Base-by-base conservation (phyloP, 805 yeast genomes). In the Teunomyces lycoperdinae region DNA sequence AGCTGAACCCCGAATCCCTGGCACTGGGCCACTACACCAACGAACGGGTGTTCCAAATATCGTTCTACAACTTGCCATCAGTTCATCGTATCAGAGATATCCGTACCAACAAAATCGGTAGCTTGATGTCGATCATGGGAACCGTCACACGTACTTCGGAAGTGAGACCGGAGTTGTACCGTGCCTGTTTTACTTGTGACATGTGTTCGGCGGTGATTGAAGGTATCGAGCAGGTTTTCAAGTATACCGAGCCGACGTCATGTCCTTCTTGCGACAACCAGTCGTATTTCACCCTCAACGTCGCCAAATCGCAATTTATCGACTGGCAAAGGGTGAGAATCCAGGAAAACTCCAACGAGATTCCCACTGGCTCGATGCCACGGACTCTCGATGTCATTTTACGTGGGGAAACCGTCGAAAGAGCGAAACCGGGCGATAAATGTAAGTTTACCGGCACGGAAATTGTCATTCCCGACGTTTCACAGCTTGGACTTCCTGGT, bases 351-450 rank as follows among this genome's bases (percentile, higher is more conserved):
- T 84, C 97, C n/a, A 87, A 77, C 57, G 98, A 92, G 67, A 92
- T 92, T 48, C 99, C 99, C 26, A 89, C 97, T 0, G 99, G 99
- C 27, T 90, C 97, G 3, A 92, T 92, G 99, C 99, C 99, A 24
- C 81, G 99, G 65, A 92, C 97, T 1, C 68, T 92, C 59, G 99
- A 92, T 64, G 92, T 92, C 20, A 87, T 92, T 44, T 70, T 92
- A 49, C 78, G 99, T 58, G 98, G 98, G 44, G 97, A 92, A 56
- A 78, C 89, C 46, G 98, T 94, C 7, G 99, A 92, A 63, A 78
- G 90, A 55, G 97, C 97, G 2, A 94, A 92, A 67, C 97, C 99
- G 1, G 99, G 99, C 55, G 98, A 92, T 67, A 87, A 89, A 64
- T 88, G 97, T 70, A 81, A 83, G 55, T 90, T 94, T 65, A 89